These are phyloP conservation scores for Arthroderma sp. DNA, from an alignment of 2,329 filamentous ascomycete species.

Conservation along the genomic window DNA sequence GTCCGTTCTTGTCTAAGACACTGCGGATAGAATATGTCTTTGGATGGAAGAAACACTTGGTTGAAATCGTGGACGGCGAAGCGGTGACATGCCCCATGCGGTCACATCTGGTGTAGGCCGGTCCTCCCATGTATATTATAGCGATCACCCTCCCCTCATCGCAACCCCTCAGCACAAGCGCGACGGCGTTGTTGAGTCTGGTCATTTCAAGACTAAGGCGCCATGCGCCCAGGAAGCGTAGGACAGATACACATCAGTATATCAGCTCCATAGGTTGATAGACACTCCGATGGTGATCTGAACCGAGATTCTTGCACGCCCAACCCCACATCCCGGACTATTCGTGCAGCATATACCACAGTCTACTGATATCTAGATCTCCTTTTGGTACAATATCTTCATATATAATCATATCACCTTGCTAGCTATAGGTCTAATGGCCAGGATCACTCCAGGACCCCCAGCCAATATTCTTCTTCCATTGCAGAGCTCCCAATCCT, in stretches of 20 bases:
- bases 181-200: neutral
- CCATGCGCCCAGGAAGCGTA: neutral
- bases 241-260: neutral
- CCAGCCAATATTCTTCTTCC: neutral
- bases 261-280: neutral
- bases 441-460: neutral
- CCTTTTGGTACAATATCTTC: neutral
- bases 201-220: neutral
- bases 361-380: neutral
- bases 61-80: conserved; percentile 29
- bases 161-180: neutral
- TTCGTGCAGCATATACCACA: neutral
- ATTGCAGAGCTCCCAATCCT: neutral
- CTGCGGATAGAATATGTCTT: conserved; percentile 35
- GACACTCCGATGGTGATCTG: neutral
- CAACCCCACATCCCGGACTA: neutral
- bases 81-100: conserved; percentile 30
- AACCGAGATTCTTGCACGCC: neutral
- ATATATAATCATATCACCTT: neutral
- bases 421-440: neutral
- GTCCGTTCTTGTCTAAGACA: conserved; percentile 30
- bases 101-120: conserved; percentile 19
- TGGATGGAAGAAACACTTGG: conserved; percentile 27
- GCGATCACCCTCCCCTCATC: neutral
- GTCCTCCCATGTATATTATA: neutral